Evolutionary conservation across 768 basidiomycete species (phyloP).

Genomic region (Trametopsis cervina): DNA sequence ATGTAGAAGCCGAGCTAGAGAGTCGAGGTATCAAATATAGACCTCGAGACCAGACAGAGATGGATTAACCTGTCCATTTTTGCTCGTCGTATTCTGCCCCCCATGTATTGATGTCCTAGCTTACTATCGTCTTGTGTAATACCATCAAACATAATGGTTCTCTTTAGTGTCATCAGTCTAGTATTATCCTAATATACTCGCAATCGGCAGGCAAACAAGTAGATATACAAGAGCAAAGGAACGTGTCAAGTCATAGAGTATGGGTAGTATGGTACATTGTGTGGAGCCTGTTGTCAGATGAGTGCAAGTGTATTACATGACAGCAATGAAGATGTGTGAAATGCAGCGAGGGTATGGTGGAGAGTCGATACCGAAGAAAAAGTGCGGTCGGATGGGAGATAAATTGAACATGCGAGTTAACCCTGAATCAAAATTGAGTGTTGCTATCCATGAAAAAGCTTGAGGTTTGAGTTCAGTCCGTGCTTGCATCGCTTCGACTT

Average conservation of each 20-base stretch:
- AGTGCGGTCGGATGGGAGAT: background rate
- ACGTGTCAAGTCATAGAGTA: too few relatives aligned
- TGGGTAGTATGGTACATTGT: background rate
- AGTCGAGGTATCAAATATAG: conserved; percentile 75
- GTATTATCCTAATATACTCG: too few relatives aligned
- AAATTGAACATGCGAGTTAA: background rate
- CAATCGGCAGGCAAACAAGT: too few relatives aligned
- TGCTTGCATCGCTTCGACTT: conserved; percentile 16
- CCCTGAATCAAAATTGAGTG: background rate
- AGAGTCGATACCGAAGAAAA: background rate
- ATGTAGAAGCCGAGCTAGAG: conserved; percentile 77
- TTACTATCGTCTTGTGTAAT: too few relatives aligned
- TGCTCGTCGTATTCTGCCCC: background rate
- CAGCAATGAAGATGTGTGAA: background rate
- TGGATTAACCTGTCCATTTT: conserved; percentile 37
- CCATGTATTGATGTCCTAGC: background rate
- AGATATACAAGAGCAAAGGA: too few relatives aligned
- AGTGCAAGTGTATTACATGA: background rate
- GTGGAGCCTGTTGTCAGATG: background rate
- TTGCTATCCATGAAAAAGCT: background rate
- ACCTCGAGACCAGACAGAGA: conserved; percentile 75
- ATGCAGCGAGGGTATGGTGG: background rate
- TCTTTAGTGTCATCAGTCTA: too few relatives aligned
- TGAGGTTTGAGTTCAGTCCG: conserved; percentile 1
- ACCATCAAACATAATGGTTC: too few relatives aligned